Conservation (phyloP, 148 eudicot species). For the Spergularia marina region DNA sequence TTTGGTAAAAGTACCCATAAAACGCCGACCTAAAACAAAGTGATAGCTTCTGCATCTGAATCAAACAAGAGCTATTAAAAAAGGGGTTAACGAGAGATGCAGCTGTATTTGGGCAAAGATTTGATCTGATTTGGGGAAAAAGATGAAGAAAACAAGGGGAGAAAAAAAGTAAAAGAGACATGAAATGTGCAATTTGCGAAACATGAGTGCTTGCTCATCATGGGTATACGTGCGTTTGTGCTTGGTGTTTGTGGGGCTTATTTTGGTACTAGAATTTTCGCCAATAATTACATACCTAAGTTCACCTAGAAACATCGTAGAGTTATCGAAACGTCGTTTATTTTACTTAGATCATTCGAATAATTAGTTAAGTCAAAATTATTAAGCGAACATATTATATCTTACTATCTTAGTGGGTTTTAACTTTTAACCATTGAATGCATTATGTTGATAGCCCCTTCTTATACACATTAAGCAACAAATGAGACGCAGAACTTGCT, state of each 20-base stretch:
- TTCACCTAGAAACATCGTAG: too few species aligned
- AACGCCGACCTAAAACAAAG: constrained; percentile 23
- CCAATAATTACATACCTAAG: too few species aligned
- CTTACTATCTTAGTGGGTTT: too few species aligned
- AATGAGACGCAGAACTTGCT: too few species aligned
- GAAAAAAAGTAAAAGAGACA: neutral
- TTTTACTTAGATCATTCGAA: too few species aligned
- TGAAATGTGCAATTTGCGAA: neutral
- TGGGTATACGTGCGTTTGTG: constrained; percentile 24
- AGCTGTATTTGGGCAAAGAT: neutral
- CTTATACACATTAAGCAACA: too few species aligned
- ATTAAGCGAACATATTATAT: too few species aligned
- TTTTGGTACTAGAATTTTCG: neutral
- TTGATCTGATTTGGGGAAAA: neutral
- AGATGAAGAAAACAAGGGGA: constrained; percentile 14
- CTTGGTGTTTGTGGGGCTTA: constrained; percentile 16
- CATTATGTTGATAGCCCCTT: too few species aligned
- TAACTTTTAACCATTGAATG: too few species aligned
- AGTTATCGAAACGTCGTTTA: too few species aligned
- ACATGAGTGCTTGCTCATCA: constrained; percentile 21
- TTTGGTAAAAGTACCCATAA: constrained; percentile 1
- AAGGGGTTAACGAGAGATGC: neutral
- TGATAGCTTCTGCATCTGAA: neutral
- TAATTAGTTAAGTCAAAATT: too few species aligned
- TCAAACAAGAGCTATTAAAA: neutral